These are phyloP conservation scores for Calvatia gigantea DNA, from an alignment of 768 basidiomycete genomes.

Conservation along the genomic window DNA sequence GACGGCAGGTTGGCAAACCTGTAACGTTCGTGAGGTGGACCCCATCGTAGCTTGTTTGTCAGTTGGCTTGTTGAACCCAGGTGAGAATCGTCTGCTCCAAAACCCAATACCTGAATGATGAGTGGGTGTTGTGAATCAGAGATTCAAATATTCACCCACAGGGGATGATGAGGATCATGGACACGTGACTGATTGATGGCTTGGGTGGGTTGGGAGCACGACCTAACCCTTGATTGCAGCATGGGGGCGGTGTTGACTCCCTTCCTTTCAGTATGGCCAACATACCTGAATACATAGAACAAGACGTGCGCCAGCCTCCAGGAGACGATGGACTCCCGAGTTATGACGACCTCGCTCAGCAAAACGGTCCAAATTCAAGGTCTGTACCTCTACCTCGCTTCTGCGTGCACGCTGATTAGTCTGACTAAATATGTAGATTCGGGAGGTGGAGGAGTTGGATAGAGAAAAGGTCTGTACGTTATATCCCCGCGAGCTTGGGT, in stretches of 20 bases:
- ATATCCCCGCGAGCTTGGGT: not conserved
- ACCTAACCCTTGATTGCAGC: slow-evolving; percentile 4
- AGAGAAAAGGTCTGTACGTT: slow-evolving; percentile 64
- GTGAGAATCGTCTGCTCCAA: no score
- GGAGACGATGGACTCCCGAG: slow-evolving; percentile 64
- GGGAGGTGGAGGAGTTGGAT: slow-evolving; percentile 88
- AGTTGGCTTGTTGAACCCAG: no score
- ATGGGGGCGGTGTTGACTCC: slow-evolving; percentile 19
- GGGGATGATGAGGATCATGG: no score
- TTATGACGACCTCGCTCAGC: slow-evolving; percentile 74
- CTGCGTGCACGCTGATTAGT: slow-evolving; percentile 7
- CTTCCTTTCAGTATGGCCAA: slow-evolving; percentile 14
- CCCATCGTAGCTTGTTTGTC: no score
- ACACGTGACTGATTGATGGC: slow-evolving; percentile 20
- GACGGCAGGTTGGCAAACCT: no score
- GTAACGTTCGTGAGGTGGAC: no score
- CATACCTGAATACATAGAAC: slow-evolving; percentile 34
- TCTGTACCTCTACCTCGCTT: slow-evolving; percentile 22
- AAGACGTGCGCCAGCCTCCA: slow-evolving; percentile 31
- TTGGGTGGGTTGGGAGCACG: slow-evolving; percentile 3
- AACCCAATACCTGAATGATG: no score
- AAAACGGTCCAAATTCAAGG: slow-evolving; percentile 84
- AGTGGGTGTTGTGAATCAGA: not conserved
- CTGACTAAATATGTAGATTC: slow-evolving; percentile 44
- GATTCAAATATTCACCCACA: no score